Evolutionary conservation across 106 monocot genomes (phyloP), one percentile per base, ranked within the genome.

Genomic region (Posidonia australis): DNA sequence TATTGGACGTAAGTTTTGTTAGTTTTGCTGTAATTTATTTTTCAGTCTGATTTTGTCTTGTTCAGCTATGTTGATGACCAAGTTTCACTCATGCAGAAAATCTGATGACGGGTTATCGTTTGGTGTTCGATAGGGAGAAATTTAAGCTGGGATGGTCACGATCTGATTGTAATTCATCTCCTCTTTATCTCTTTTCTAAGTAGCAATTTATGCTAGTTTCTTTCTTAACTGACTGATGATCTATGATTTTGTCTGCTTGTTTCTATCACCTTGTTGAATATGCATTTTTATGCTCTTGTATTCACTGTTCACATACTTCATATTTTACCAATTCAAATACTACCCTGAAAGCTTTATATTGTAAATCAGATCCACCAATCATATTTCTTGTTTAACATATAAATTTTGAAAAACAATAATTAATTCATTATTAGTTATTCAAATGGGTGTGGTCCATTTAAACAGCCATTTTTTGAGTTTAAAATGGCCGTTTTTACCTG

Each of bases 121-220:
- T 94, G 66, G 86, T 90, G 58, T 94, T 94, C 58, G 94, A 94
- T 66, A 81, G 94, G 77, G 90, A 94, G 28, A 80, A 82, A 14
- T 76, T 84, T 56, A 87, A 82, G 64, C 80, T 94, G n/a, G 90
- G 90, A 51, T 94, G 94, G 94, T 90, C 90, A 10, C 82, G 36
- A 49, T 94, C 94, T 22, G 60, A 94, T 64, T 94, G 94, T 94
- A 81, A 88, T 81, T 46, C 22, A 62, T 53, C 44, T 44, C 32
- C 53, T 60, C 49, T 53, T 51, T 32, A 43, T 44, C 31, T 57
- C 24, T 46, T 14, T 69, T 32, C 16, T 14, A 14, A 23, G 1
- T 27, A 27, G 11, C 13, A 30, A 58, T 30, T 58, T 31, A 58
- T 29, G 14, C 23, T 30, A 29, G 36, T 54, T 54, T 36, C 36